Percentiles rank a stretch among this genome's conserved stretches.
phyloP scores from a whole-genome alignment of 495 filamentous ascomycete species.

The Extremus antarcticus region DNA sequence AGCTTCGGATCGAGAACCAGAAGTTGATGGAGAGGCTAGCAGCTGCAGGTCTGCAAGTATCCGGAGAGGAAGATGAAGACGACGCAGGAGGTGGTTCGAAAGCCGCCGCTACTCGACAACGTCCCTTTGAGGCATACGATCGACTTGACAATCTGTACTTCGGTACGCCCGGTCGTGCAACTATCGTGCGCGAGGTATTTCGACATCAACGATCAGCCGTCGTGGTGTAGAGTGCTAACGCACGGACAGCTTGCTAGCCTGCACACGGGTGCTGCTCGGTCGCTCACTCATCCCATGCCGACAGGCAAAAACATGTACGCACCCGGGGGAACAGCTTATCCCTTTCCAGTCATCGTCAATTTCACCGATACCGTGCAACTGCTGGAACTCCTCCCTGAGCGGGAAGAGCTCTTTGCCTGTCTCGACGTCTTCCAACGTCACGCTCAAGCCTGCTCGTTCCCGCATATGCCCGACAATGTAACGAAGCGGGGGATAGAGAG shows the following conservation, averaged over 20 bases:
- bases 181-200: constrained; percentile 34
- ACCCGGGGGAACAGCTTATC: constrained; percentile 17
- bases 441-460: constrained; percentile 34
- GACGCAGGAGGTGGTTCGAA: constrained; percentile 5
- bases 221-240: constrained; percentile 4
- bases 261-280: constrained; percentile 23
- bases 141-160: constrained; percentile 35
- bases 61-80: constrained; percentile 19
- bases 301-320: constrained; percentile 33
- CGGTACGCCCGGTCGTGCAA: constrained; percentile 34
- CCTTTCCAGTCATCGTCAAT: constrained; percentile 11
- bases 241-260: constrained; percentile 31
- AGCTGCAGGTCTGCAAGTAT: constrained; percentile 15
- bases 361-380: constrained; percentile 18
- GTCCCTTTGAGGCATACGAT: constrained; percentile 29
- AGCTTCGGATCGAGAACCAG: constrained; percentile 28
- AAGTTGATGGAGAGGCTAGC: constrained; percentile 24
- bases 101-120: constrained; percentile 22
- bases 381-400: constrained; percentile 27
- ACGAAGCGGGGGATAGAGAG: constrained; percentile 33
- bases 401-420: constrained; percentile 30
- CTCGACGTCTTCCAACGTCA: constrained; percentile 35
- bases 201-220: background rate
- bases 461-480: constrained; percentile 34
- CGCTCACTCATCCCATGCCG: constrained; percentile 28